Percentiles rank a stretch among this genome's conserved stretches.
phyloP scores from a whole-genome alignment of 2,329 filamentous ascomycete genomes.

The Exophiala mesophila region DNA sequence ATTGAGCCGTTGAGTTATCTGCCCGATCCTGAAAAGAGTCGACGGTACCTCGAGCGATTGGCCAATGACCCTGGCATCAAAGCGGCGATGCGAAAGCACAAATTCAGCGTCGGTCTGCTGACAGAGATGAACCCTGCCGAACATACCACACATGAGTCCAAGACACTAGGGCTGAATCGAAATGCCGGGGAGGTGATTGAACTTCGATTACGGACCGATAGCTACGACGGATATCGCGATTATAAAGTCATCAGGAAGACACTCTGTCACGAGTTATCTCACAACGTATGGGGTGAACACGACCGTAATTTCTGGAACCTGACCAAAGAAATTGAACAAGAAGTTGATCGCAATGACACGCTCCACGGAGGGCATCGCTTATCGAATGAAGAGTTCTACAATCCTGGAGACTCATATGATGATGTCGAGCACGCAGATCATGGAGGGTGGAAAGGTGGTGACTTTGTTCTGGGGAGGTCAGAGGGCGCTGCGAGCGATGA shows the following conservation, averaged over 20 bases:
- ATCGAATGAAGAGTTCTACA: constrained; percentile 55
- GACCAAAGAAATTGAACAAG: constrained; percentile 74
- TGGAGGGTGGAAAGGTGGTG: constrained; percentile 72
- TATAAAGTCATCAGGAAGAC: constrained; percentile 89
- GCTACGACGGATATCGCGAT: constrained; percentile 87
- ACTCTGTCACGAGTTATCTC: constrained; percentile 88
- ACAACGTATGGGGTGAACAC: constrained; percentile 82
- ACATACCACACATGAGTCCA: constrained; percentile 76
- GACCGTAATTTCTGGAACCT: constrained; percentile 86
- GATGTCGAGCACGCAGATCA: constrained; percentile 60
- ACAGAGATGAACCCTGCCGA: constrained; percentile 92
- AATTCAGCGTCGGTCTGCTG: constrained; percentile 76
- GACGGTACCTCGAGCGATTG: constrained; percentile 68
- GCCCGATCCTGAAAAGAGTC: constrained; percentile 66
- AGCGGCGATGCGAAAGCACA: constrained; percentile 74
- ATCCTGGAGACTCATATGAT: constrained; percentile 45
- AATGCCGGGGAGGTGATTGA: constrained; percentile 89
- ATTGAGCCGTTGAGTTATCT: constrained; percentile 73
- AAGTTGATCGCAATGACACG: constrained; percentile 79
- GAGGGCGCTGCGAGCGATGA: constrained; percentile 38
- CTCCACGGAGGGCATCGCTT: constrained; percentile 63
- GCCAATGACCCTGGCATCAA: constrained; percentile 81
- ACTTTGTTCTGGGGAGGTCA: constrained; percentile 65
- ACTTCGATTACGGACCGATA: constrained; percentile 83
- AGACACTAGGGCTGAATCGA: constrained; percentile 79